phyloP scores from a whole-genome alignment of 1,284 basidiomycete genomes.

The Vanrija sp. region DNA sequence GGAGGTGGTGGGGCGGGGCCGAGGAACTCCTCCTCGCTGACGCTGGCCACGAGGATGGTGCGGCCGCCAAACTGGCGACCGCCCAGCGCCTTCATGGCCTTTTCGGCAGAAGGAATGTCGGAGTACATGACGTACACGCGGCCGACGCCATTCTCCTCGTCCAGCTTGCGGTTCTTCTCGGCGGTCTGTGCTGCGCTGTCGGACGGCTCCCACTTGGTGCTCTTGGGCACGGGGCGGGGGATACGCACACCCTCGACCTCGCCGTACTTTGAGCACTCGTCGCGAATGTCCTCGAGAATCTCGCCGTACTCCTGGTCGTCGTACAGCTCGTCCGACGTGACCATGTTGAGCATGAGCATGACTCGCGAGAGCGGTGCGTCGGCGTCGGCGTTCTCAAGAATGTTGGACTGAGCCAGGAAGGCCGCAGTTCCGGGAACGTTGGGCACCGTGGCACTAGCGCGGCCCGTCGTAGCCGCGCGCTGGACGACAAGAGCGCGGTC shows the following conservation, averaged over 20 bases:
- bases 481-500: conserved; percentile 96
- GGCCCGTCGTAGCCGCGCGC: conserved; percentile 59
- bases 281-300: conserved; percentile 89
- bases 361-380: conserved; percentile 63
- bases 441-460: conserved; percentile 33
- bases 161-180: conserved; percentile 57
- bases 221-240: conserved; percentile 71
- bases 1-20: conserved; percentile 42
- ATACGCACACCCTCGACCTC: conserved; percentile 79
- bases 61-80: conserved; percentile 88
- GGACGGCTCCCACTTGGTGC: conserved; percentile 70
- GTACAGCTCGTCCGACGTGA: conserved; percentile 84
- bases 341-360: conserved; percentile 98
- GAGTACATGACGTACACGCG: conserved; percentile 86
- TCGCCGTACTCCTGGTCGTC: conserved; percentile 92
- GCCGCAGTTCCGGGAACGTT: conserved; percentile 39
- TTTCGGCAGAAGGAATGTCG: conserved; percentile 60
- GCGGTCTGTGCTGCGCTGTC: conserved; percentile 56
- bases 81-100: conserved; percentile 76
- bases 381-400: conserved; percentile 60
- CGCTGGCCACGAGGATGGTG: conserved; percentile 61
- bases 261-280: conserved; percentile 83
- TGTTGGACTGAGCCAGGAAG: conserved; percentile 63
- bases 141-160: conserved; percentile 87
- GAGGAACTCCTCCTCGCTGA: conserved; percentile 48